Evolutionary conservation across 257 asterid genomes (phyloP).

Genomic region (Orobanche coerulescens): DNA sequence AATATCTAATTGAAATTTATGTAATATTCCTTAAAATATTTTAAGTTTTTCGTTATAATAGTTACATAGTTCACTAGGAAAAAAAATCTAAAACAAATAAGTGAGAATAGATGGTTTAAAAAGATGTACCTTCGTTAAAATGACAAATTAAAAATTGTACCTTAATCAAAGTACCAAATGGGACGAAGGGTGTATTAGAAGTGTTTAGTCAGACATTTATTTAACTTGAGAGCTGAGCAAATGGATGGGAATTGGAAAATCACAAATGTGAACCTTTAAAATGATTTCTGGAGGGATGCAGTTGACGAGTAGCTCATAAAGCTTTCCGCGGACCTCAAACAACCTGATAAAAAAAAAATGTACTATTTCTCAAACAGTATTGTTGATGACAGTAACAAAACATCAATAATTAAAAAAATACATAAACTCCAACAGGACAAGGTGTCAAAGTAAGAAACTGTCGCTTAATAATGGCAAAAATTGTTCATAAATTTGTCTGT

Average conservation of each 20-base stretch:
- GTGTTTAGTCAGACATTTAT: neutral
- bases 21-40: too few species aligned
- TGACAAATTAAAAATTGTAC: too few species aligned
- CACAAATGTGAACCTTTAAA: conserved; percentile 48
- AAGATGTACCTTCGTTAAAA: too few species aligned
- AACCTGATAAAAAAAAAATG: conserved; percentile 44
- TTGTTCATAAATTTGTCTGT: neutral
- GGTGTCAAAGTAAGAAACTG: neutral
- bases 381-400: neutral
- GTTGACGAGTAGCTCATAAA: conserved; percentile 82
- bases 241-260: conserved; percentile 13
- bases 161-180: too few species aligned
- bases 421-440: neutral
- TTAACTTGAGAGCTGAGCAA: neutral
- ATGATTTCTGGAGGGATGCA: conserved; percentile 93
- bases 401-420: neutral
- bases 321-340: conserved; percentile 90
- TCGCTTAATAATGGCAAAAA: neutral
- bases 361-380: conserved; percentile 7
- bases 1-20: too few species aligned
- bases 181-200: neutral
- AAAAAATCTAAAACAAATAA: too few species aligned
- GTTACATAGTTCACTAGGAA: too few species aligned
- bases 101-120: too few species aligned
- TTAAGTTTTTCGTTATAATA: too few species aligned